Conservation (phyloP, 495 filamentous ascomycete genomes). For the Aspergillus campestris region DNA sequence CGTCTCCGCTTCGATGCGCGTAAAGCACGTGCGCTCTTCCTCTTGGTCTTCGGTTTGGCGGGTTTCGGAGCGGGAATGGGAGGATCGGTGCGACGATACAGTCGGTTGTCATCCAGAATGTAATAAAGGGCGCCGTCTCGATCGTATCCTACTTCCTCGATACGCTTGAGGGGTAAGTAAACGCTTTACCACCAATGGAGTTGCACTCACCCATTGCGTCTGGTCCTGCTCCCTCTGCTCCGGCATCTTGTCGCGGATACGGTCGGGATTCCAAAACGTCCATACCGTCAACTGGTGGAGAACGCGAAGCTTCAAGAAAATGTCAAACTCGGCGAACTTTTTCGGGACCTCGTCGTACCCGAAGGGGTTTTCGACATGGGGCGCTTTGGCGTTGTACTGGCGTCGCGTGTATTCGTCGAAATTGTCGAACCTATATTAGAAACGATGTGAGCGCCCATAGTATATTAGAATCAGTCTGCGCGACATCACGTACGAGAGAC, state of each 20-base stretch:
- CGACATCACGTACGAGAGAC: slow-evolving; percentile 61
- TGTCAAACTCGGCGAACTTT: slow-evolving; percentile 72
- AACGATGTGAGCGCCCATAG: too few relatives aligned
- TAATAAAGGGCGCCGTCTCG: slow-evolving; percentile 75
- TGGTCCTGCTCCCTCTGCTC: slow-evolving; percentile 76
- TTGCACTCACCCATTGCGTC: slow-evolving; percentile 63
- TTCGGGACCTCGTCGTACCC: slow-evolving; percentile 64
- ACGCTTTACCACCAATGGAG: not conserved
- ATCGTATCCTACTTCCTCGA: slow-evolving; percentile 89
- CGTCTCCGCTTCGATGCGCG: slow-evolving; percentile 69
- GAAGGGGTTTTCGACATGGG: slow-evolving; percentile 70
- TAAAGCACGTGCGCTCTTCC: slow-evolving; percentile 60
- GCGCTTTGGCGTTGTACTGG: slow-evolving; percentile 79
- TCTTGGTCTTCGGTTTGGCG: slow-evolving; percentile 66
- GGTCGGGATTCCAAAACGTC: slow-evolving; percentile 77
- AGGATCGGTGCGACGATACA: slow-evolving; percentile 76
- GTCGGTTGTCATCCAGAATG: slow-evolving; percentile 85
- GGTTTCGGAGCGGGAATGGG: slow-evolving; percentile 47
- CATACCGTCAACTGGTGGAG: slow-evolving; percentile 86
- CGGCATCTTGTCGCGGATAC: slow-evolving; percentile 77
- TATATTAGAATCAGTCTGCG: too few relatives aligned
- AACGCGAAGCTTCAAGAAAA: slow-evolving; percentile 79
- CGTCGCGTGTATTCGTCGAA: slow-evolving; percentile 93
- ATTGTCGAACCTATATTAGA: slow-evolving; percentile 56
- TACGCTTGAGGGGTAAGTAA: slow-evolving; percentile 49